Evolutionary conservation across 192 early-diverging fungal species (phyloP), one percentile per base, ranked within the genome.

Genomic region (Endogone sp.): DNA sequence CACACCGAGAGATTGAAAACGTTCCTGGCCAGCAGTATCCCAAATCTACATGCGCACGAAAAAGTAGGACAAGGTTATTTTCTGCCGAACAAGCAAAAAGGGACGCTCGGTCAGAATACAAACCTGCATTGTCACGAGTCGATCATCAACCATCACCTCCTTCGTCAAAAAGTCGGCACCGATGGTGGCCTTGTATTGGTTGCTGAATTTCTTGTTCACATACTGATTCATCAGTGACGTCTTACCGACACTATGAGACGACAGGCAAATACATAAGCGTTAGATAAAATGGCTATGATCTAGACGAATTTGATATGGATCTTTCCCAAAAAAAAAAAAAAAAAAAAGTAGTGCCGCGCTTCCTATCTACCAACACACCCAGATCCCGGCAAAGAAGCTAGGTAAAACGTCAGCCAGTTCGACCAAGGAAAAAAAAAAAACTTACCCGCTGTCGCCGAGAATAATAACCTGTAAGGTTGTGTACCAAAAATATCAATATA

Each of bases 151-250:
- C 60, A 90, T 82, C 23, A 99, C 91, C 76, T 98, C 95, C 76
- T 99, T 99, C 70, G 95, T 98, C 80, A 99, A 86, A 71, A 99
- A 99, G 81, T 99, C 98, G 21, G 98, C 96, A 27, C 98, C 98
- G 68, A 99, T 98, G 37, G 98, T 99, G 23, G 98, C 98, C 78
- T 98, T 98, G 85, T 99, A 99, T 81, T 97, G 95, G 73, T 87
- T 93, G 77, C 85, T 92, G 83, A 99, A 99, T 75, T 92, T 95
- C 62, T 93, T 92, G 79, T 96, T 95, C 25, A 99, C 95, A 86
- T 95, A 99, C 81, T 98, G 98, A 86, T 99, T 98, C 96, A 99
- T 99, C 75, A 99, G 83, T 29, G 95, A 98, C 28, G 98, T 98
- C 75, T 97, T 98, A 60, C 96, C 95, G 32, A 98, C 96, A 73